Base-by-base conservation (phyloP, 2,329 filamentous ascomycete genomes). In the Aspergillus sp. region DNA sequence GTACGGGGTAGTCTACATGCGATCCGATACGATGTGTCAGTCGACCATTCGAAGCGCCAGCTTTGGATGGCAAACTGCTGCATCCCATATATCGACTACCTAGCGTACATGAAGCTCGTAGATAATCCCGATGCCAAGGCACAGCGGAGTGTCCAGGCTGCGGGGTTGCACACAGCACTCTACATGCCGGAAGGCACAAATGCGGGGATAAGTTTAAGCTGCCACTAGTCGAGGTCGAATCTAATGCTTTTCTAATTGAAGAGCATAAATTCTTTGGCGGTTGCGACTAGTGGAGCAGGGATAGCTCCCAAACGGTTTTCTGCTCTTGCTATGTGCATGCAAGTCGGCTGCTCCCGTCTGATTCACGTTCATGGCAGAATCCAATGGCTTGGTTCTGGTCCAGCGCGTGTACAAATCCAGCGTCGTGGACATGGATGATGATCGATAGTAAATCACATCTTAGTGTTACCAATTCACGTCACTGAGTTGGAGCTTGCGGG, bases 391-490 rank as follows among this genome's bases (percentile, higher is more conserved):
- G 45, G 45, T 47, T 50, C 23, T 50, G 47, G 15, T 28, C 47
- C 22, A 50, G 47, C 23, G 9, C 23, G n/a, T 17, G n/a, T 47
- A 47, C 9, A 47, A 47, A 47, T 47, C 45, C 45, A 47, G 45
- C 23, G 22, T 15, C 23, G 19, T 47, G n/a, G n/a, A 22, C 22
- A 47, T 25, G 30, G 23, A 50, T 50, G 23, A 7, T 30, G 23
- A 50, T 17, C 7, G 47, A 28, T 23, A 30, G 47, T 41, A 15
- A 41, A 15, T 41, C 34, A 13, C 22, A 15, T 25, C 5, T 17
- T 30, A 28, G 7, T 28, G 57, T 34, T 94, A 97, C 95, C 95
- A 99, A 78, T 99, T 94, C 77, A 99, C 92, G 79, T 99, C 95
- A 78, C 92, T 97, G 62, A 98, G 86, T 76, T 98, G 94, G 63